phyloP scores from a whole-genome alignment of 192 early-diverging fungal genomes.

The Backusella psychrophila region DNA sequence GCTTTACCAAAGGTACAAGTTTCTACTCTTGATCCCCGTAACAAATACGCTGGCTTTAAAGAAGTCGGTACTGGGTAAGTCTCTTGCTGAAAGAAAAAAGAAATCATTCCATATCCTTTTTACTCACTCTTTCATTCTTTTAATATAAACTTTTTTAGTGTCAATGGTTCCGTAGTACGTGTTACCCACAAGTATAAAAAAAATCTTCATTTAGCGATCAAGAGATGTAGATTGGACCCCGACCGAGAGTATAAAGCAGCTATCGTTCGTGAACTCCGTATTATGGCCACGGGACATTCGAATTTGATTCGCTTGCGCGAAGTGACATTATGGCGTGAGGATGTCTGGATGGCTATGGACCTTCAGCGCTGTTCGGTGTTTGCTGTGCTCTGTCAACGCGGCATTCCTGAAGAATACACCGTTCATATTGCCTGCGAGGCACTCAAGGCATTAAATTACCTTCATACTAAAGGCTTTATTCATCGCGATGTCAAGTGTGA shows the following conservation, averaged over 20 bases:
- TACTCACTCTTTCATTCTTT: background rate
- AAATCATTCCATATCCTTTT: background rate
- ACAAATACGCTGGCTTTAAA: slow-evolving; percentile 20
- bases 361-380: slow-evolving; percentile 37
- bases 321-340: slow-evolving; percentile 33
- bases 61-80: slow-evolving; percentile 27
- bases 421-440: slow-evolving; percentile 37
- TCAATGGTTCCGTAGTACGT: slow-evolving; percentile 36
- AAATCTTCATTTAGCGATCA: slow-evolving; percentile 33
- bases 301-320: slow-evolving; percentile 38
- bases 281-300: slow-evolving; percentile 34
- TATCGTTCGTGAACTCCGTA: slow-evolving; percentile 36
- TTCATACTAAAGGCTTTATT: slow-evolving; percentile 40
- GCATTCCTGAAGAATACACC: slow-evolving; percentile 39
- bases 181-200: slow-evolving; percentile 29
- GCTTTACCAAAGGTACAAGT: slow-evolving; percentile 23
- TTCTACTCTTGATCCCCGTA: slow-evolving; percentile 24
- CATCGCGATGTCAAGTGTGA: slow-evolving; percentile 49
- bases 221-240: slow-evolving; percentile 33
- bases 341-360: slow-evolving; percentile 43
- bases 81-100: background rate
- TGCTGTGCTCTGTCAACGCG: slow-evolving; percentile 37
- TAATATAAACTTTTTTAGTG: slow-evolving; percentile 8
- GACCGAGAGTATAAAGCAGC: slow-evolving; percentile 38
- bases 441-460: slow-evolving; percentile 37